Evolutionary conservation across 805 yeast genomes (phyloP).

Genomic region (Metschnikowia colocasiae): DNA sequence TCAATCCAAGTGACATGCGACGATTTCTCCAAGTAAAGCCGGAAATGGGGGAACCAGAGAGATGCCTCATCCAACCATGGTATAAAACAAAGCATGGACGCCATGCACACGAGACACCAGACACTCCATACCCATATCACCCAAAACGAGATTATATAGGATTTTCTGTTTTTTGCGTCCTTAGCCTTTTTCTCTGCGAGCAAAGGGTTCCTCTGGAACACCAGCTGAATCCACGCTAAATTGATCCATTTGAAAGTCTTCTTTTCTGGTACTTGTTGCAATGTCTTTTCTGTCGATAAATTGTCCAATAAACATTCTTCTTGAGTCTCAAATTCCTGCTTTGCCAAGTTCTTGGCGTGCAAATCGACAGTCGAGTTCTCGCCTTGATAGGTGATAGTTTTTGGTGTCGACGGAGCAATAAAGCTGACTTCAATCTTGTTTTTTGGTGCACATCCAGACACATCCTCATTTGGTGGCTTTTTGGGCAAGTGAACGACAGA

Average conservation of each 20-base stretch:
- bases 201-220: background rate
- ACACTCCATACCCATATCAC: slow-evolving; percentile 9
- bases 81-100: slow-evolving; percentile 11
- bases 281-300: background rate
- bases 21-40: slow-evolving; percentile 35
- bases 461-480: background rate
- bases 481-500: background rate
- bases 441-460: background rate
- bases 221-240: background rate
- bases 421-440: background rate
- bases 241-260: background rate
- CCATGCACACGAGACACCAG: slow-evolving; percentile 9
- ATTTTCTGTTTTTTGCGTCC: background rate
- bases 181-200: background rate
- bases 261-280: background rate
- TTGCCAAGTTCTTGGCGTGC: background rate
- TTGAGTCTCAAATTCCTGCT: background rate
- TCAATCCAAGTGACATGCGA: slow-evolving; percentile 31
- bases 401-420: background rate
- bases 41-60: slow-evolving; percentile 36
- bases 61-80: slow-evolving; percentile 13
- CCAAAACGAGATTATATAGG: slow-evolving; percentile 3
- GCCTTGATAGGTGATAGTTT: background rate
- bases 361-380: background rate
- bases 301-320: background rate